Base-by-base conservation (phyloP, 1,284 basidiomycete species). In the Earliella scabrosa region DNA sequence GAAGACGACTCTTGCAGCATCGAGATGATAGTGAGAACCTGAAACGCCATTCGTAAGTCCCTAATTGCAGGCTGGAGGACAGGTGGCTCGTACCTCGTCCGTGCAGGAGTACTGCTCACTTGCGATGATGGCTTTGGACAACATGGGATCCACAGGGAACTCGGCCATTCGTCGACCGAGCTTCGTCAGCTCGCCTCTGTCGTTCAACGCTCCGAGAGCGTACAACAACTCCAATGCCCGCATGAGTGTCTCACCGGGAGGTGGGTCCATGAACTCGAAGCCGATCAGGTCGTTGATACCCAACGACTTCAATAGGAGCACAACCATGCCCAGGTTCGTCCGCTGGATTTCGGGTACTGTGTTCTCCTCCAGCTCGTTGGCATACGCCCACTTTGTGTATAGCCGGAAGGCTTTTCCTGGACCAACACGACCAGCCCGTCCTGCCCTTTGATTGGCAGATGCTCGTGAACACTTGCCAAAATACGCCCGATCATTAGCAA, bases 231-330 rank as follows among this genome's bases (percentile, higher is more conserved):
- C 96, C 35, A 99, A 80, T 2, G 95, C 93, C 35, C 95, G 86
- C 82, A 98, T 97, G 52, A 99, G 86, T n/a, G 97, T 99, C 73
- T 99, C 97, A 14, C 94, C 94, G 3, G 97, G 96, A 0, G 97
- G 97, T 3, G 97, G 97, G 72, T 98, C 97, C 86, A 99, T 93
- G 71, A 99, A 99, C 75, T 99, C 97, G 71, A 99, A 99, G 56
- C 96, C 95, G 65, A 99, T 92, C 51, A 99, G 84, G 71, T 99
- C 93, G 72, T 96, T 97, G 67, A 99, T 98, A 26, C 97, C 97
- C 14, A 99, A 79, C 2, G 95, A 96, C 73, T 99, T 99, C 54
- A 99, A 83, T 44, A 98, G 73, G 14, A 99, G 75, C 2, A 99
- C 97, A 1, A 97, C 97, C 84, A 97, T 97, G 52, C 94, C 95